Base-by-base conservation (phyloP, 2,329 filamentous ascomycete genomes). In the Diaporthe citriasiana region DNA sequence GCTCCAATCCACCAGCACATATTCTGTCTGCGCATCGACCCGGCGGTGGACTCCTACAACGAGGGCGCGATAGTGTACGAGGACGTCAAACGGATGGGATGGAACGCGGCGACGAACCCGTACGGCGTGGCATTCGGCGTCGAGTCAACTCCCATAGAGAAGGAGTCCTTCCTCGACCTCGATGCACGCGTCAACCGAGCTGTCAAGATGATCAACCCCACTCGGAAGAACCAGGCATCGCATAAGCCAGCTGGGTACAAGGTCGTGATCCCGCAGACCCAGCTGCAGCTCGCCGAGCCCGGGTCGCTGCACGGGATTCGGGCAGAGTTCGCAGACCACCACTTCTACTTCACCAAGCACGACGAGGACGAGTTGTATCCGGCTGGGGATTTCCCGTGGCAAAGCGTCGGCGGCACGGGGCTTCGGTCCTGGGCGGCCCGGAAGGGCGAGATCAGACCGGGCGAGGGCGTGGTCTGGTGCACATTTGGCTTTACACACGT, bases 1-100 rank as follows among this genome's bases (percentile, higher is more conserved):
- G 93, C 91, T 2, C 85, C 87, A 0, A 90, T 93, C 82, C 93
- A 95, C 79, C 93, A 95, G 80, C 93, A 95, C 81, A 93, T 95
- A 80, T 94, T 95, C 83, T 91, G 88, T 4, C 85, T 92, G 8
- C 88, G 90, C 12, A 84, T 92, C 22, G 90, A 92, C 79, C 90
- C 90, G n/a, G 88, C 88, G 75, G 84, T 91, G 66, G 89, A 89
- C 75, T 90, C 90, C 0, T 86, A 86, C 75, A 82, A 83, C 30
- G 90, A 91, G 78, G 83, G 86, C 1, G 83, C 86, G 0, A 80
- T 91, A 47, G 86, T 89, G 66, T 90, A 92, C 79, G 87, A 90
- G 73, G 89, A 91, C 78, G 89, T 88, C 6, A 87, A 90, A 66
- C 83, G 88, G 40, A 83, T 89, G 76, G 86, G 87, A 0, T 85